Conservation (phyloP, 805 yeast genomes). For the Candida vartiovaarae region DNA sequence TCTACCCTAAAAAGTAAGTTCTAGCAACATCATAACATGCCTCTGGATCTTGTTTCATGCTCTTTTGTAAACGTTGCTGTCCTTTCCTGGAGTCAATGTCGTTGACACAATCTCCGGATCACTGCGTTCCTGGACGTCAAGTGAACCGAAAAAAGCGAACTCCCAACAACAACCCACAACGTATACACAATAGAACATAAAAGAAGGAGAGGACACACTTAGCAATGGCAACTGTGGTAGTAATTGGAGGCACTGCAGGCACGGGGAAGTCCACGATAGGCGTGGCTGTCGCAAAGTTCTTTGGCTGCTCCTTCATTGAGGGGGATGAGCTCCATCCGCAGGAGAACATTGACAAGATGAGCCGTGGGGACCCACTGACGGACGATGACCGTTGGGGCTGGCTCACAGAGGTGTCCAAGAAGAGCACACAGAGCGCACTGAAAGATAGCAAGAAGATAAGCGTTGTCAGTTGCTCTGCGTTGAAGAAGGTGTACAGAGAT, state of each 20-base stretch:
- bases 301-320: constrained; percentile 59
- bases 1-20: too few relatives aligned
- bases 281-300: constrained; percentile 35
- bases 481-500: constrained; percentile 70
- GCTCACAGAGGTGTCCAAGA: constrained; percentile 48
- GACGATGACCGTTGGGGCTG: constrained; percentile 94
- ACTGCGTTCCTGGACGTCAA: background rate
- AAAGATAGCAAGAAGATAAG: constrained; percentile 22
- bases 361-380: constrained; percentile 66
- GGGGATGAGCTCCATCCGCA: constrained; percentile 80
- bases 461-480: constrained; percentile 79
- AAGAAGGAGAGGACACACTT: background rate
- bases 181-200: too few relatives aligned
- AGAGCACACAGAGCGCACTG: constrained; percentile 33
- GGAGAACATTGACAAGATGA: constrained; percentile 76
- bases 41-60: too few relatives aligned
- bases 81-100: too few relatives aligned
- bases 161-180: too few relatives aligned
- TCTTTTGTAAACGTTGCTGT: too few relatives aligned
- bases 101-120: background rate
- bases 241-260: constrained; percentile 95
- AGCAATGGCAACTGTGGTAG: constrained; percentile 31
- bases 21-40: too few relatives aligned
- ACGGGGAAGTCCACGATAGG: constrained; percentile 89
- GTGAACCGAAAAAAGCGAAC: too few relatives aligned